These are phyloP conservation scores for Candolleomyces aberdarensis DNA, from an alignment of 768 basidiomycete genomes.

Conservation along the genomic window DNA sequence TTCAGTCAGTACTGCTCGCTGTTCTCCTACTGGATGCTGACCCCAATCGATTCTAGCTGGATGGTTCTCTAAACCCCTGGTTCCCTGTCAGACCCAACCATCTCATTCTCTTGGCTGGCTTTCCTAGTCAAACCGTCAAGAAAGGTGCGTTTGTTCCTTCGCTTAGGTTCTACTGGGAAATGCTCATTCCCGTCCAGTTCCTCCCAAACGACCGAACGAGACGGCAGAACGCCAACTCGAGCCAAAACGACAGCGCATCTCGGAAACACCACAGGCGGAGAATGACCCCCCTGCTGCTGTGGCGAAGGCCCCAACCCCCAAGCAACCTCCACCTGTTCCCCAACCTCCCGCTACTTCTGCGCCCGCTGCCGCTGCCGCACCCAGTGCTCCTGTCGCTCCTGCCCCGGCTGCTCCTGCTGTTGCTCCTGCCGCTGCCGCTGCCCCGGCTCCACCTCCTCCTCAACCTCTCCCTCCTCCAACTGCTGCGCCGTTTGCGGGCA, in stretches of 20 bases:
- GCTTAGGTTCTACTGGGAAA: neutral
- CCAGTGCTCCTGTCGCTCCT: too few relatives aligned
- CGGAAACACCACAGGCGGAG: slow-evolving; percentile 24
- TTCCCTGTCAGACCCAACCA: slow-evolving; percentile 49
- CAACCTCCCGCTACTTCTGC: too few relatives aligned
- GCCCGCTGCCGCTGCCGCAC: too few relatives aligned
- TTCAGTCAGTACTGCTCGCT: neutral
- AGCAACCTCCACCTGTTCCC: too few relatives aligned
- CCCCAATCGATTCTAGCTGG: slow-evolving; percentile 26
- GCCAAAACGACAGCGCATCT: slow-evolving; percentile 44
- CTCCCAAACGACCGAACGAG: slow-evolving; percentile 45
- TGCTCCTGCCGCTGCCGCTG: too few relatives aligned
- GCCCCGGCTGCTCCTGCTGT: too few relatives aligned
- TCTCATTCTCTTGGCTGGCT: slow-evolving; percentile 45
- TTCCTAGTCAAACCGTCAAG: slow-evolving; percentile 35
- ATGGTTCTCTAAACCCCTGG: slow-evolving; percentile 38
- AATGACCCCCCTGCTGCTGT: neutral
- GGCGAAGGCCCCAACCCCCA: neutral
- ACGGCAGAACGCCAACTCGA: slow-evolving; percentile 25
- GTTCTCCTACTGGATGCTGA: slow-evolving; percentile 27
- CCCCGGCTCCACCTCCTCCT: too few relatives aligned
- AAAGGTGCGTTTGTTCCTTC: slow-evolving; percentile 12
- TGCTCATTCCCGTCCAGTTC: slow-evolving; percentile 15
- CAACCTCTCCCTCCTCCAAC: too few relatives aligned
- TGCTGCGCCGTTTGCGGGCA: too few relatives aligned